Evolutionary conservation across 148 eudicot species (phyloP), one percentile per base, ranked within the genome.

Genomic region (Rhododendron ovatum): DNA sequence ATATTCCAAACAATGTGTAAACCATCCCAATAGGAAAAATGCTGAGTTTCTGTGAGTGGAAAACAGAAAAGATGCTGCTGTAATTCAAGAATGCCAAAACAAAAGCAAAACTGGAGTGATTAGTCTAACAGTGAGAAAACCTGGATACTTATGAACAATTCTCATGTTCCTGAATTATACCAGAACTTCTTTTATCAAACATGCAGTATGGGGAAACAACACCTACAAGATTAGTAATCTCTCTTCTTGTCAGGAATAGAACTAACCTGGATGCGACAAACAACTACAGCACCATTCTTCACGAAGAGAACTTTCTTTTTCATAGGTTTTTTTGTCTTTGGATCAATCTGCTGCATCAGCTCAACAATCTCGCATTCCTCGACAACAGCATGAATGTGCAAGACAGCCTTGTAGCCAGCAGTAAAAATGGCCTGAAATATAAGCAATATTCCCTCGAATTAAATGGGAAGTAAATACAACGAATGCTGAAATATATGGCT

Each of bases 351-450:
- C 30, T 89, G 90, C 63, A 91, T 87, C 87, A 97, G 88, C 88
- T 95, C 98, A 82, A 95, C 91, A 89, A 97, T 94, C 88, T 97
- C 99, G 82, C 99, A 97, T 91, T 97, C 98, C 91, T 95, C 99
- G 53, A 93, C 95, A 80, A 94, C 93, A 37, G 99, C 82, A 86
- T 97, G 99, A 89, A 97, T 90, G 88, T 97, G 98, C 94, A 97
- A 88, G 73, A 95, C 92, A 86, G 99, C 99, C 91, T 92, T 97
- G 90, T 94, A 97, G 24, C 99, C 98, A 90, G 98, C 98, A 73
- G 95, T 94, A 86, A 95, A 95, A 83, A 97, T 95, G 37, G 98
- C 98, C 99, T 97, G 84, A 45, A 28, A 82, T 6, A 79, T 69
- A 53, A 37, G 47, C 48, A 48, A 53, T 22, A 48, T 48, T 63